phyloP scores from a whole-genome alignment of 2,329 filamentous ascomycete species.

The Talaromyces funiculosus region DNA sequence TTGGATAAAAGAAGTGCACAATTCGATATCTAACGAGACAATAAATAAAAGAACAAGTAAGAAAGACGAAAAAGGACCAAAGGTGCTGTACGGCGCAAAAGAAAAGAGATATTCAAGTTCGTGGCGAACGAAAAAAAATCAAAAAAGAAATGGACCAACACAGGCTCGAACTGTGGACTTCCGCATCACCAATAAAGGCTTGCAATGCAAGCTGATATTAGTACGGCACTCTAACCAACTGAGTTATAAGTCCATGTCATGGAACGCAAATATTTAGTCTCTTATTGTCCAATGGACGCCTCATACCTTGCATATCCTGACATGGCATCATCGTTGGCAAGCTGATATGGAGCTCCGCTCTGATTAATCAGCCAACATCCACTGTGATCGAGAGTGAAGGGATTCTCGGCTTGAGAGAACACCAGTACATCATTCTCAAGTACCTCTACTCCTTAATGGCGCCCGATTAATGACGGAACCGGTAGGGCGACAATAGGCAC shows the following conservation, averaged over 20 bases:
- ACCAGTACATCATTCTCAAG: background rate
- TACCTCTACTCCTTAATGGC: background rate
- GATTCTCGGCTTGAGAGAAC: background rate
- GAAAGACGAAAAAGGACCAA: no score
- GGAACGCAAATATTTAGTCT: background rate
- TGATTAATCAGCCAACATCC: background rate
- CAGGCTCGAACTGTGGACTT: slow-evolving; percentile 5
- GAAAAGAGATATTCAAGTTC: no score
- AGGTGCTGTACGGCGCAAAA: no score
- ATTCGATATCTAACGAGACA: no score
- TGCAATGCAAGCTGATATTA: background rate
- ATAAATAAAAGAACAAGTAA: no score
- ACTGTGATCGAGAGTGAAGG: background rate
- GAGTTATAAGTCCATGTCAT: background rate
- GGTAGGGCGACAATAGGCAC: background rate
- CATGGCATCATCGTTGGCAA: background rate
- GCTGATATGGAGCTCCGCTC: background rate
- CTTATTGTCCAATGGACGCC: background rate
- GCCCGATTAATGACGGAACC: background rate
- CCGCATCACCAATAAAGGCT: background rate
- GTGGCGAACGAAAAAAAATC: background rate
- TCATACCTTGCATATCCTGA: background rate
- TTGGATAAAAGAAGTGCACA: no score
- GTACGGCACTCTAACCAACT: slow-evolving; percentile 5
- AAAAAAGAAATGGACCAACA: slow-evolving; percentile 3